These are phyloP conservation scores for Annona squamosa DNA, from an alignment of 164 flowering plant species.

Conservation along the genomic window DNA sequence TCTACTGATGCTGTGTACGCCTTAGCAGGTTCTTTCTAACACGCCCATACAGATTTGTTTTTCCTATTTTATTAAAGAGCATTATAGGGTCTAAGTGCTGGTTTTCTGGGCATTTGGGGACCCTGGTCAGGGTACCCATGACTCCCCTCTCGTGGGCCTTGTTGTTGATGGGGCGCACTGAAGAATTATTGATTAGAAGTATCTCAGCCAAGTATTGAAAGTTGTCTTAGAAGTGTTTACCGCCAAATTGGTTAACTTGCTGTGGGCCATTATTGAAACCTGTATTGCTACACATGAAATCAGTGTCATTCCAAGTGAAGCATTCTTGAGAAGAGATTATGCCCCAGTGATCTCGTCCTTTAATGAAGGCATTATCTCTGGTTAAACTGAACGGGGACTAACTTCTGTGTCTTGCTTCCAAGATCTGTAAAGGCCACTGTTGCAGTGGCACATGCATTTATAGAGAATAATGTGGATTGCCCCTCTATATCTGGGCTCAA, in stretches of 20 bases:
- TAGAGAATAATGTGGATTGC: no score
- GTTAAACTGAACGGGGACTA: background rate
- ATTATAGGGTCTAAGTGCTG: background rate
- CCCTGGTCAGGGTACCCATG: background rate
- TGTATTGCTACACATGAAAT: no score
- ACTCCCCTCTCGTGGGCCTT: background rate
- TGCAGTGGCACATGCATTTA: no score
- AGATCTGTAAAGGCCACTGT: background rate
- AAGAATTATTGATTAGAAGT: background rate
- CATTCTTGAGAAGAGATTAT: no score
- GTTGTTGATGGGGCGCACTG: background rate
- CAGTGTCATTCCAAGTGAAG: no score
- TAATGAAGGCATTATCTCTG: background rate
- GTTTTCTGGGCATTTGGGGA: background rate
- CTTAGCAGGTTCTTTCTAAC: constrained; percentile 37
- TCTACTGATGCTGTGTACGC: constrained; percentile 35
- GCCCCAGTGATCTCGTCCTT: background rate
- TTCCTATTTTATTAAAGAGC: background rate
- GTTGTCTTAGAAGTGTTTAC: no score
- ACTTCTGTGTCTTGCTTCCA: background rate
- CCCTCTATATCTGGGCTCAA: background rate
- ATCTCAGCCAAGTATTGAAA: background rate
- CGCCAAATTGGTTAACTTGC: no score
- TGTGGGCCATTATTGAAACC: no score
- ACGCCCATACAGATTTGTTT: background rate